Conservation (phyloP, 495 filamentous ascomycete genomes). For the Hyaloscypha finlandica region DNA sequence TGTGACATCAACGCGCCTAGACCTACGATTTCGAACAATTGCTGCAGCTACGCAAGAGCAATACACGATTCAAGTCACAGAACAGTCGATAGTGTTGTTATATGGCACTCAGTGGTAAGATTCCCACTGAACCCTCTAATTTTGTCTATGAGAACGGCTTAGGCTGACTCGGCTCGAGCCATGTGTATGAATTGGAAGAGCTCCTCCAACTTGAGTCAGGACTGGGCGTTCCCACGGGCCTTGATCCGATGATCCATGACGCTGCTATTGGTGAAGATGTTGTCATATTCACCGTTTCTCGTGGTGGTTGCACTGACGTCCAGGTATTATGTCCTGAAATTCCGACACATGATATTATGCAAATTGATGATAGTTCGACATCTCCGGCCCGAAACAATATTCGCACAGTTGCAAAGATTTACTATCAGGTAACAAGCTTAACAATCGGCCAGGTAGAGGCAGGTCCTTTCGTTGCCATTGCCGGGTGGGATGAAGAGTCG, state of each 20-base stretch:
- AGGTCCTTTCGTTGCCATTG: conserved; percentile 20
- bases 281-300: conserved; percentile 19
- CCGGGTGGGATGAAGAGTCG: conserved; percentile 9
- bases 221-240: neutral
- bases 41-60: conserved; percentile 15
- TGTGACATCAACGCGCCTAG: conserved; percentile 23
- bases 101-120: conserved; percentile 18
- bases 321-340: conserved; percentile 15
- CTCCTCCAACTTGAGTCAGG: conserved; percentile 3
- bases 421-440: conserved; percentile 14
- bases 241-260: conserved; percentile 9
- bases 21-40: conserved; percentile 30
- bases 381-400: neutral
- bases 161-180: conserved; percentile 5
- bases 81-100: conserved; percentile 24
- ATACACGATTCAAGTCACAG: conserved; percentile 29
- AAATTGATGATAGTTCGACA: neutral
- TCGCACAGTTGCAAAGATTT: conserved; percentile 17
- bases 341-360: neutral
- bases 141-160: neutral
- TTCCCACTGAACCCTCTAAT: neutral
- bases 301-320: conserved; percentile 12
- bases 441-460: conserved; percentile 1
- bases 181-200: neutral
- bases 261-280: conserved; percentile 15